These are phyloP conservation scores for Cavenderia fasciculata DNA, from an alignment of 78 protist genomes.

Conservation along the genomic window DNA sequence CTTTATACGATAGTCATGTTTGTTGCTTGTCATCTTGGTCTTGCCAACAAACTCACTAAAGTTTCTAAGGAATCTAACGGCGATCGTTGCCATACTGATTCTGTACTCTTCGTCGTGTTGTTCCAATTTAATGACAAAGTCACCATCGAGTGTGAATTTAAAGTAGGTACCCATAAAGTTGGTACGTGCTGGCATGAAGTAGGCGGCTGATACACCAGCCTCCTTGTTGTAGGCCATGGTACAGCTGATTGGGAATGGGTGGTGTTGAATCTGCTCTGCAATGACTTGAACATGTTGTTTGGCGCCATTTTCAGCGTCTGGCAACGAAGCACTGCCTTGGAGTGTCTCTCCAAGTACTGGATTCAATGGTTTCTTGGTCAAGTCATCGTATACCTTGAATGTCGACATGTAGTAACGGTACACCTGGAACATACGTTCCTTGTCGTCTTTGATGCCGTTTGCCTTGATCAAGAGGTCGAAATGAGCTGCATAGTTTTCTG, in stretches of 20 bases:
- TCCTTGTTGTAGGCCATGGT: neutral
- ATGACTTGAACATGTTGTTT: neutral
- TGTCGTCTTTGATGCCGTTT: neutral
- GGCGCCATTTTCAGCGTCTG: neutral
- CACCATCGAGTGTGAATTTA: conserved; percentile 10
- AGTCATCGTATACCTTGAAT: neutral
- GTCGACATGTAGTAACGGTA: conserved; percentile 11
- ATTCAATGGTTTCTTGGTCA: conserved; percentile 52
- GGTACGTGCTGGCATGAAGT: neutral
- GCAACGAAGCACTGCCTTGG: neutral
- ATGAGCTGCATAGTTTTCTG: conserved; percentile 19
- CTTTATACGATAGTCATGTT: neutral
- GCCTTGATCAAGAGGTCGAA: conserved; percentile 30
- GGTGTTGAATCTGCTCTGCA: conserved; percentile 52
- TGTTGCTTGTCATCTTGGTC: neutral
- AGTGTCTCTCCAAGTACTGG: conserved; percentile 41
- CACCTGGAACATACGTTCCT: conserved; percentile 13
- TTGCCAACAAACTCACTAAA: conserved; percentile 46
- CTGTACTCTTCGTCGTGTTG: conserved; percentile 8
- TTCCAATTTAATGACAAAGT: neutral
- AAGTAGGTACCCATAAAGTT: conserved; percentile 51
- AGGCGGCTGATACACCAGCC: neutral
- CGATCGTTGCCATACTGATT: too few species aligned
- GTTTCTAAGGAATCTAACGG: conserved; percentile 37
- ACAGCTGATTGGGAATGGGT: conserved; percentile 48